Evolutionary conservation across 2,329 filamentous ascomycete species (phyloP).

Genomic region (Fusarium begoniae): DNA sequence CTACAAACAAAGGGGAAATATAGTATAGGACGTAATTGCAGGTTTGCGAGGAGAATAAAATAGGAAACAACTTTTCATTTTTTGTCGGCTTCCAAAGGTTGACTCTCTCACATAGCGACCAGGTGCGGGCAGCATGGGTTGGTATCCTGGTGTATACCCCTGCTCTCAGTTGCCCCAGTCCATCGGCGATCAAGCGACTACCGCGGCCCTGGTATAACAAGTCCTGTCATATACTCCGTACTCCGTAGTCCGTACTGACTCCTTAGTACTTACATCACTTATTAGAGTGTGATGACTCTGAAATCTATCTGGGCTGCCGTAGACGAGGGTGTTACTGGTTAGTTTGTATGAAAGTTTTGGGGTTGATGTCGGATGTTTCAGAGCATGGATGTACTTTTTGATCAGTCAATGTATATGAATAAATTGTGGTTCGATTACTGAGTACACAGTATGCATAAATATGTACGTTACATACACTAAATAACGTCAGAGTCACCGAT

Average conservation of each 20-base stretch:
- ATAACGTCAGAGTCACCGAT: background rate
- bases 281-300: background rate
- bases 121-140: background rate
- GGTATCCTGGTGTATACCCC: background rate
- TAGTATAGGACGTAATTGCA: background rate
- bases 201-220: no score
- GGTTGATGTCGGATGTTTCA: background rate
- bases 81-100: background rate
- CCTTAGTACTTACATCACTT: background rate
- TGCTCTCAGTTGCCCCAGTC: background rate
- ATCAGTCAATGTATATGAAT: no score
- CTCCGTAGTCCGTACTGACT: no score
- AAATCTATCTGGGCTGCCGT: background rate
- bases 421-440: no score
- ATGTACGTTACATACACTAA: background rate
- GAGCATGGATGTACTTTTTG: no score
- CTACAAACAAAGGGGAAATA: background rate
- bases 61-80: fast-evolving
- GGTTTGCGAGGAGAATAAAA: fast-evolving
- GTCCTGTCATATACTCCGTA: no score
- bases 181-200: background rate
- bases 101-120: no score
- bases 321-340: no score
- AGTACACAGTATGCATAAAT: no score
- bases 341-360: background rate